phyloP scores from a whole-genome alignment of 2,329 filamentous ascomycete genomes.

The Penicillium expansum region DNA sequence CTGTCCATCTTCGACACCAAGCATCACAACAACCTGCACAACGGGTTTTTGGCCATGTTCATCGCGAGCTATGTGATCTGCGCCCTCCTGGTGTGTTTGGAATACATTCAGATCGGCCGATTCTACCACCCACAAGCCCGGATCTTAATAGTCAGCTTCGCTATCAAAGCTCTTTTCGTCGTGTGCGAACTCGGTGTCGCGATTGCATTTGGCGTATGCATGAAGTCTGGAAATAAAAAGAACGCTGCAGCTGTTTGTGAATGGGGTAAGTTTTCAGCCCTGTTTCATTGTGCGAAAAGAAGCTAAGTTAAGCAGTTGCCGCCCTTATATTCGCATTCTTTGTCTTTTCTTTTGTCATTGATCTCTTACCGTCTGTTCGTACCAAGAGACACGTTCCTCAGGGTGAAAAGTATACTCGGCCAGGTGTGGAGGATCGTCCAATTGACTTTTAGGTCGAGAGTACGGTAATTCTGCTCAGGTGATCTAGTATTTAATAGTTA shows the following conservation, averaged over 20 bases:
- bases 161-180: conserved; percentile 4
- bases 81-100: conserved; percentile 9
- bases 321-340: conserved; percentile 10
- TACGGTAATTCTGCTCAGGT: too few relatives aligned
- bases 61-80: conserved; percentile 9
- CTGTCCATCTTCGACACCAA: conserved; percentile 11
- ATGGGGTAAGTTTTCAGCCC: conserved; percentile 4
- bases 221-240: background rate
- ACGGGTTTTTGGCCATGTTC: conserved; percentile 11
- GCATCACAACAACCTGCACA: background rate
- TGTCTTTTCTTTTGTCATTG: conserved; percentile 9
- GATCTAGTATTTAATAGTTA: background rate
- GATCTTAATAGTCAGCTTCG: conserved; percentile 8
- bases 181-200: conserved; percentile 7
- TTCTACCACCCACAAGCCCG: conserved; percentile 9
- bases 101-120: conserved; percentile 10
- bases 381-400: conserved; percentile 8
- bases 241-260: conserved; percentile 7
- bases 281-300: background rate
- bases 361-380: conserved; percentile 10
- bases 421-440: background rate
- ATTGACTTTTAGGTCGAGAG: background rate
- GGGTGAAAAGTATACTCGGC: conserved; percentile 9
- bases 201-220: conserved; percentile 7
- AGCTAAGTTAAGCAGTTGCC: conserved; percentile 6